Evolutionary conservation across 805 yeast species (phyloP), one percentile per base, ranked within the genome.

Genomic region (Suhomyces sp.): DNA sequence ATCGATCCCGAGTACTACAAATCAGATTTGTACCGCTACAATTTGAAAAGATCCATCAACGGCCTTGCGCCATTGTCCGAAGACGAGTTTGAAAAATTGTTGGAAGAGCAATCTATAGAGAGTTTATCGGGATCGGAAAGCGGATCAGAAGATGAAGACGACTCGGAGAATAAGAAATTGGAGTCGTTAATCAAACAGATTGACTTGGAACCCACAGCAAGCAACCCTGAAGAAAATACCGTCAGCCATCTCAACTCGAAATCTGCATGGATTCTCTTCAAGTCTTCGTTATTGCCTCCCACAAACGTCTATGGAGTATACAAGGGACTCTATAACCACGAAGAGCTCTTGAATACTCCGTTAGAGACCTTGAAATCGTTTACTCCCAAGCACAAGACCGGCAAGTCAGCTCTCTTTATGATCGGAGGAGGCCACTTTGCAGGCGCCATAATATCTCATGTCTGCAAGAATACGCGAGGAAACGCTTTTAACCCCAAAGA

Each of bases 371-470:
- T 89, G n/a, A 60, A 63, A 27, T 47, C 60, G 29, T 78, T 79
- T 78, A 59, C 68, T 8, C 7, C 42, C 23, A 48, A 54, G 17
- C 57, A 44, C 49, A 64, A 60, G 3, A 55, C 61, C 0, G 71
- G 72, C 3, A 77, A 78, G 45, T 88, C 96, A 5, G 96, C 96
- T 0, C 68, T 94, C 10, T 81, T 94, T 59, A 90, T 94, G 97
- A 82, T 94, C 50, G 97, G 97, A 13, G 97, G 98, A 44, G 99
- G 99, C 42, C 97, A 94, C 71, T 94, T 94, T 74, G 97, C 98
- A 0, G 99, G 94, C 17, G 97, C 97, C 0, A 87, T 94, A 44
- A 78, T 94, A 7, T 83, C 90, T 1, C 97, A 92, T 63, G 76
- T 76, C 47, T 86, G 82, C 23, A 73, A 74, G 48, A 75, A 74